Base-by-base conservation (phyloP, 805 yeast species). In the Ogataea allantospora region DNA sequence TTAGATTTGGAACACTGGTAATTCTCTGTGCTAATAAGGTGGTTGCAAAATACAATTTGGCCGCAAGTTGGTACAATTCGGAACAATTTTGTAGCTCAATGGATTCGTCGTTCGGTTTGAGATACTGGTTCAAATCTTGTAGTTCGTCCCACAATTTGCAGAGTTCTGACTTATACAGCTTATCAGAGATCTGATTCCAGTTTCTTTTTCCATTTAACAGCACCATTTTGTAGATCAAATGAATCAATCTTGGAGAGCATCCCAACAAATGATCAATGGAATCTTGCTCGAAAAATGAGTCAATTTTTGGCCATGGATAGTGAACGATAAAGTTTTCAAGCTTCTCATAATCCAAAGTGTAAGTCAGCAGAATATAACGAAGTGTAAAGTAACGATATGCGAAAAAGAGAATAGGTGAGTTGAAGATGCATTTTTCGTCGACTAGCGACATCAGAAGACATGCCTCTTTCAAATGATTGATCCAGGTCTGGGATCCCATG, bases 221-320 rank as follows among this genome's bases (percentile, higher is more conserved):
- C 5, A 53, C 46, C 2, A 54, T 42, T 15, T 51, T 30, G 34
- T 53, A 48, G 8, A 58, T 52, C 7, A 48, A 25, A 23, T 46
- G 27, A 2, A 58, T 25, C 14, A 60, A 36, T 20, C 49, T 37
- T 2, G 65, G 64, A 0, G 65, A 57, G 40, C 64, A 58, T 3
- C 66, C 65, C 37, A 55, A 49, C 55, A 60, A 50, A 23, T 55
- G 55, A 29, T 60, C 66, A 22, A 60, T 47, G 3, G 33, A 22
- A 28, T 44, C 46, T 26, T 29, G 40, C 11, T 49, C 47, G 35
- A 58, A 60, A 20, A 54, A 37, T 5, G 35, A 16, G 15, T 43
- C 54, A 5, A 60, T 50, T 5, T 52, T 38, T 24, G 53, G 57
- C 55, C 60, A 47, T 5, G 59, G 54, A 18, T 51, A 48, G 8